These are phyloP conservation scores for Phenoliferia sp. DNA, from an alignment of 1,284 basidiomycete species.

Conservation along the genomic window DNA sequence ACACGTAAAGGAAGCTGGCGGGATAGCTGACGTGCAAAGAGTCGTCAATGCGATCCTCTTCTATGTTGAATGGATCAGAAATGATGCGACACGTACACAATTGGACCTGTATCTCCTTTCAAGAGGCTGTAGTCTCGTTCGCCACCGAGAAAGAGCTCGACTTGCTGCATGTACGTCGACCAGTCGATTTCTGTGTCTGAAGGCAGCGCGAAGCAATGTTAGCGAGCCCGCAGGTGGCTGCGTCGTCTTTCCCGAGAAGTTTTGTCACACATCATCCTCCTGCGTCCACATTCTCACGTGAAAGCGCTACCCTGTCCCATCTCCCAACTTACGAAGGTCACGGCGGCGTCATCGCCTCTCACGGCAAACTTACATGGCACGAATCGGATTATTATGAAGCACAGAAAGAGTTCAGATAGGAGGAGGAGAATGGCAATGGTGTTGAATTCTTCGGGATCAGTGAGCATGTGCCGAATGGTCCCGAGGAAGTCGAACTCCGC, in stretches of 20 bases:
- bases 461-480: neutral
- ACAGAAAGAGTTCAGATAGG: neutral
- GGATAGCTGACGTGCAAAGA: constrained; percentile 66
- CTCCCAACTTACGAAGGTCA: too few species aligned
- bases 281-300: too few species aligned
- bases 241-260: neutral
- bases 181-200: constrained; percentile 99
- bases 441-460: neutral
- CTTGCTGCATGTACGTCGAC: constrained; percentile 85
- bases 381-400: neutral
- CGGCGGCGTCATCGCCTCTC: too few species aligned
- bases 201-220: neutral
- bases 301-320: too few species aligned
- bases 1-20: constrained; percentile 84
- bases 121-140: constrained; percentile 82
- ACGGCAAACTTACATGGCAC: neutral
- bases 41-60: neutral
- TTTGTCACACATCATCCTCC: too few species aligned
- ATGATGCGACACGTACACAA: constrained; percentile 62
- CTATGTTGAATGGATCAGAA: neutral
- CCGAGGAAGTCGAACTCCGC: neutral
- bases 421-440: neutral
- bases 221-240: neutral
- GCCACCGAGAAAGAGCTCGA: constrained; percentile 70
- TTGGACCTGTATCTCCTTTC: constrained; percentile 83